A percentile compares a stretch with the other conserved stretches of the same genome.
Conservation (phyloP, 352 stramenopile species). For the Phytophthora pseudosyringae region DNA sequence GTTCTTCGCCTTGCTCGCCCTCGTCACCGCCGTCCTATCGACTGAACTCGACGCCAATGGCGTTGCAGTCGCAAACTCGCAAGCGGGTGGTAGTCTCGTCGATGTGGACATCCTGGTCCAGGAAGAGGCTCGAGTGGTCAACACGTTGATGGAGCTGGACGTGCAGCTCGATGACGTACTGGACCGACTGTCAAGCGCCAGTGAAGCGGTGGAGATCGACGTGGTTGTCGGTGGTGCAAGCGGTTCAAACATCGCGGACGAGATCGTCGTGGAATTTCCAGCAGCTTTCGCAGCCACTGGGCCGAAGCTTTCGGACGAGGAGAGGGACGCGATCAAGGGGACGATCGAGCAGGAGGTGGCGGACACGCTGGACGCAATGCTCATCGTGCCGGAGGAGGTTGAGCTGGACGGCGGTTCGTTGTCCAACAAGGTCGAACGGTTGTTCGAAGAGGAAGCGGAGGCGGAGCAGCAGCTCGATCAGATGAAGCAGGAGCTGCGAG, state of each 20-base stretch:
- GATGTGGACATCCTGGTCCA: slow-evolving; percentile 19
- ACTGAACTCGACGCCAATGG: slow-evolving; percentile 21
- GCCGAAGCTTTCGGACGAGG: slow-evolving; percentile 15
- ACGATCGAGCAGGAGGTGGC: slow-evolving; percentile 24
- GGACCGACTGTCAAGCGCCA: slow-evolving; percentile 12
- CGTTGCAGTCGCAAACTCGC: neutral
- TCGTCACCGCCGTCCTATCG: neutral
- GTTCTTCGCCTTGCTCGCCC: neutral
- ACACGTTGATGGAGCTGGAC: slow-evolving; percentile 25
- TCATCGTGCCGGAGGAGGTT: slow-evolving; percentile 3
- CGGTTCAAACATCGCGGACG: slow-evolving; percentile 11
- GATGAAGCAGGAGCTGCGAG: slow-evolving; percentile 21
- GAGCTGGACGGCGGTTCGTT: neutral
- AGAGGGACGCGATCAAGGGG: slow-evolving; percentile 20
- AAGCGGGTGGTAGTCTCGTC: slow-evolving; percentile 10
- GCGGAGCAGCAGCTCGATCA: slow-evolving; percentile 16
- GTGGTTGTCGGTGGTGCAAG: slow-evolving; percentile 17
- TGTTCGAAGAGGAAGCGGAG: slow-evolving; percentile 29
- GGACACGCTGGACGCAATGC: slow-evolving; percentile 14
- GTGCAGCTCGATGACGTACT: slow-evolving; percentile 11
- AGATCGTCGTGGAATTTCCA: slow-evolving; percentile 25
- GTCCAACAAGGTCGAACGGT: slow-evolving; percentile 9
- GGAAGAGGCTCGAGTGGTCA: slow-evolving; percentile 24
- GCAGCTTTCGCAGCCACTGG: neutral
- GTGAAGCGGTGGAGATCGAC: slow-evolving; percentile 16